Evolutionary conservation across 768 basidiomycete genomes (phyloP).

Genomic region (Hortiboletus flavorubellus): DNA sequence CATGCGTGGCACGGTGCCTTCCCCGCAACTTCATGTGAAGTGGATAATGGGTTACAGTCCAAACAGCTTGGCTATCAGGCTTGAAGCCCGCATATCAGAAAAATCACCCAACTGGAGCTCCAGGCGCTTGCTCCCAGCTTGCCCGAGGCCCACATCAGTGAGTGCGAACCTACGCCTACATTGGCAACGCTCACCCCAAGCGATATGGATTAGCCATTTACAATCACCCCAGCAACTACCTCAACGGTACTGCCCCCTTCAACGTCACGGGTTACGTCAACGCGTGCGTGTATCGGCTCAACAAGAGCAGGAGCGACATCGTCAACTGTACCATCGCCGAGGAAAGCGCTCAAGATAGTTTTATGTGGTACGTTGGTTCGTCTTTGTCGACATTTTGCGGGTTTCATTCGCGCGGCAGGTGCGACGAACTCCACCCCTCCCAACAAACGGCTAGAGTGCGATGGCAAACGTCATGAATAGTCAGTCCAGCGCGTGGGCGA

Average conservation of each 20-base stretch:
- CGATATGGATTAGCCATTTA: slow-evolving; percentile 36
- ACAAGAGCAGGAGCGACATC: slow-evolving; percentile 23
- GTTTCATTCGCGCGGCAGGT: slow-evolving; percentile 1
- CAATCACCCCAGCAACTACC: slow-evolving; percentile 31
- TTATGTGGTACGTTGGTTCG: slow-evolving; percentile 46
- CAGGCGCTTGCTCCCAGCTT: slow-evolving; percentile 46
- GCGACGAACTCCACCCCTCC: slow-evolving; percentile 58
- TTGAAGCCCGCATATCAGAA: no score
- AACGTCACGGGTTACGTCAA: slow-evolving; percentile 54
- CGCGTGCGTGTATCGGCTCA: slow-evolving; percentile 41
- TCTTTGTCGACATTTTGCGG: not conserved
- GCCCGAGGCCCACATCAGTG: slow-evolving; percentile 56
- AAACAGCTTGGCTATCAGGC: no score
- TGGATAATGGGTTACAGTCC: no score
- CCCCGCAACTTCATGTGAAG: no score
- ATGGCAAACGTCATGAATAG: slow-evolving; percentile 47
- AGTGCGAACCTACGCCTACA: not conserved
- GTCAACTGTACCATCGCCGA: slow-evolving; percentile 34
- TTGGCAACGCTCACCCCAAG: not conserved
- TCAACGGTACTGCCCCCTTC: slow-evolving; percentile 63
- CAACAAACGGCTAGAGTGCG: slow-evolving; percentile 53
- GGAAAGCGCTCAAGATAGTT: slow-evolving; percentile 49
- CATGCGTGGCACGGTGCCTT: no score
- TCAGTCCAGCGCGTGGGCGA: slow-evolving; percentile 42
- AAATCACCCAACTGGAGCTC: slow-evolving; percentile 49